Base-by-base conservation (phyloP, 805 yeast genomes). In the Cyberlindnera bimundalis region DNA sequence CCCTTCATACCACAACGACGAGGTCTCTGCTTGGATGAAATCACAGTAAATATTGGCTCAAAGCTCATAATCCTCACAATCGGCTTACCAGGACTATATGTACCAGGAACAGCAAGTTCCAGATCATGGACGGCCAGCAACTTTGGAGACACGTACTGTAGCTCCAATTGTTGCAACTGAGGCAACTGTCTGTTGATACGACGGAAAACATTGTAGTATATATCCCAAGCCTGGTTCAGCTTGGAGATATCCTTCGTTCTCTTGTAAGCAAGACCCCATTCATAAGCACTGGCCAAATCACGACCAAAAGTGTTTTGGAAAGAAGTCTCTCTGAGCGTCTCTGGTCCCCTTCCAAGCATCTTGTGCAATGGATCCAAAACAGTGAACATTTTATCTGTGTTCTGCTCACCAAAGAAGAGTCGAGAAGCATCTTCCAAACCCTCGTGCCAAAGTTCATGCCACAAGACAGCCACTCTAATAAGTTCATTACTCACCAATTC, bases 401-500 rank as follows among this genome's bases (percentile, higher is more conserved):
- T 89, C 53, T 88, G 93, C 47, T 93, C 99, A 26, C 95, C 96
- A 62, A 89, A 91, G 67, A 83, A 93, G 38, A 85, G 74, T 44
- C 96, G 72, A 3, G 96, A 89, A 0, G 99, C 99, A 66, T 93
- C 96, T 59, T 93, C 99, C 24, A 93, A 70, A 3, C 96, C 97
- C 64, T 91, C 98, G 53, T 89, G 90, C 99, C 99, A 93, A 59
- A 84, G 83, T 56, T 93, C 99, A 56, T 89, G 96, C 97, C 99
- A 90, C 45, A 93, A 65, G 4, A 91, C 96, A 1, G 98, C 96
- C 14, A 89, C 96, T 50, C 98, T 71, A 47, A 93, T 90, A 42
- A 93, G 74, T 57, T 93, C 99, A 50, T 81, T 81, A 65, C 96
- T 85, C n/a, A 93, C 97, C 40, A 90, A 62, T 52, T 89, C 96